Base-by-base conservation (phyloP, 1,284 basidiomycete species). In the Cryptococcus deneoformans region DNA sequence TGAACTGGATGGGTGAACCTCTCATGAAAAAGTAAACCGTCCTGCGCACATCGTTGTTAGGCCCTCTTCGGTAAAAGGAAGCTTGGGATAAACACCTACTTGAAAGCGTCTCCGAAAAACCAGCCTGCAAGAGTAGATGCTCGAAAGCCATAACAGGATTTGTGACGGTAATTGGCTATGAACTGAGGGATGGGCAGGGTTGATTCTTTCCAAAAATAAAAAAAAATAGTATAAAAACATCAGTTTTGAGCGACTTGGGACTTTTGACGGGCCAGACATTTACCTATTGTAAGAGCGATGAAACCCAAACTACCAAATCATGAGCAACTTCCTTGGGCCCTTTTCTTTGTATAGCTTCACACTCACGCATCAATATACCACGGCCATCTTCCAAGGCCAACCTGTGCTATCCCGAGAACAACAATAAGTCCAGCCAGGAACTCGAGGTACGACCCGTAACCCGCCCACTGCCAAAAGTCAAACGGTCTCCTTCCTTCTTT, bases 151-250 rank as follows among this genome's bases (percentile, higher is more conserved):
- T 79, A 79, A 7, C 81, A 78, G 11, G 75, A 77, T 59, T 80
- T 80, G 38, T 79, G 69, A 6, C 69, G 62, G 50, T 74, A 79
- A 60, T 82, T 82, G 38, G 77, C 67, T 51, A 82, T 69, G 39
- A 82, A 77, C 63, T 82, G 81, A 1, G 81, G 81, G 50, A 82
- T 77, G 0, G 81, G 82, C 0, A 83, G 71, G 0, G 81, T 82
- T 0, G 80, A 80, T 67, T 83, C 75, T 72, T 61, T 12, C 4
- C 14, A 34, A 29, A 20, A n/a, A 29, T 3, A 46, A 29, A 16
- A 16, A 50, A 36, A 11, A 29, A 7, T 6, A 14, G 11, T 45
- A 24, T 6, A 6, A 12, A 12, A 6, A 7, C 6, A 7, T 48
- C 11, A 16, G 20, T 9, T 35, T 29, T 35, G 11, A 14, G n/a